Evolutionary conservation across 306 rosid species (phyloP).

Genomic region (Abrus precatorius): DNA sequence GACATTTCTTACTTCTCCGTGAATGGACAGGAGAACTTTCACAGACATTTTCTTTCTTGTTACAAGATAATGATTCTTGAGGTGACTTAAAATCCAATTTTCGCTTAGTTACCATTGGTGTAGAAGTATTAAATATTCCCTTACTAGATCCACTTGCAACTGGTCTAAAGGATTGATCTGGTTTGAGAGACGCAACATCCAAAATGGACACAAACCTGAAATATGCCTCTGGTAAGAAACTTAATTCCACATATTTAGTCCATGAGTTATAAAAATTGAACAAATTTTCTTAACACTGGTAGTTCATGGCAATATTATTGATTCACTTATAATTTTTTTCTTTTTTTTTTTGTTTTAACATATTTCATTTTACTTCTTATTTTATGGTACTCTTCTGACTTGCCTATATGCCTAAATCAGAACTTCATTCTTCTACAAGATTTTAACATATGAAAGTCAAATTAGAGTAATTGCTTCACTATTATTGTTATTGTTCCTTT

Average conservation of each 20-base stretch:
- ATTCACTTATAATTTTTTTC: background rate
- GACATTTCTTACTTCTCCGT: slow-evolving; percentile 48
- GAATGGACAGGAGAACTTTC: slow-evolving; percentile 62
- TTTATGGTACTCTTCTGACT: slow-evolving; percentile 20
- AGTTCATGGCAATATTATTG: slow-evolving; percentile 30
- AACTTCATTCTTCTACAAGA: slow-evolving; percentile 34
- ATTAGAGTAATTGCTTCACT: slow-evolving; percentile 15
- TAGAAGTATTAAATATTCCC: slow-evolving; percentile 70
- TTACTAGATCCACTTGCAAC: slow-evolving; percentile 61
- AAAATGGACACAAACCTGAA: slow-evolving; percentile 91
- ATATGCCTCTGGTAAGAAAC: slow-evolving; percentile 40
- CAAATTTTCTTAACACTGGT: background rate
- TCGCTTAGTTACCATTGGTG: slow-evolving; percentile 82
- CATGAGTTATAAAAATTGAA: slow-evolving; percentile 2
- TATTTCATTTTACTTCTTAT: slow-evolving; percentile 25
- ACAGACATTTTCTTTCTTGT: slow-evolving; percentile 52
- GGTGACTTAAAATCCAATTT: slow-evolving; percentile 56
- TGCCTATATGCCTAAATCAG: slow-evolving; percentile 11
- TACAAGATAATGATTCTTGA: slow-evolving; percentile 48
- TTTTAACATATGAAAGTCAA: slow-evolving; percentile 30
- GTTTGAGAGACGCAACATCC: slow-evolving; percentile 92
- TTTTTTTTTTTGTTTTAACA: slow-evolving; percentile 12
- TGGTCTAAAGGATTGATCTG: slow-evolving; percentile 63
- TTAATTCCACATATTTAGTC: slow-evolving; percentile 34
- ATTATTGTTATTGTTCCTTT: background rate